Evolutionary conservation across 805 yeast genomes (phyloP).

Genomic region (Candida michaelii): DNA sequence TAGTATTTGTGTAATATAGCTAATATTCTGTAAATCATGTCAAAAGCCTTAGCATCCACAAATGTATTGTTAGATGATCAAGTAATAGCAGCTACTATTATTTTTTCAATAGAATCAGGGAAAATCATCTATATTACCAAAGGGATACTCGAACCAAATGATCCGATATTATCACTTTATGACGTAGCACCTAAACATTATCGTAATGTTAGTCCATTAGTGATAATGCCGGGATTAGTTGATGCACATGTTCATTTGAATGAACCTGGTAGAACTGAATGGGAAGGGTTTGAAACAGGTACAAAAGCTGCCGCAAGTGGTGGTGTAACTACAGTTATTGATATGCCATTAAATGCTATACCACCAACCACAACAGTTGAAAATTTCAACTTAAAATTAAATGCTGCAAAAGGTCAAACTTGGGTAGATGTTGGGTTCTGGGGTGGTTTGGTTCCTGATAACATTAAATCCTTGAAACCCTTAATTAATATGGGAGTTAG

Average conservation of each 20-base stretch:
- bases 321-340: constrained; percentile 93
- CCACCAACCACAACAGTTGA: constrained; percentile 90
- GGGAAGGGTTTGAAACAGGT: constrained; percentile 99
- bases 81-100: constrained; percentile 60
- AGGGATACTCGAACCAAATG: constrained; percentile 33
- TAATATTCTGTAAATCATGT: constrained; percentile 29
- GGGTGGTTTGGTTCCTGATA: constrained; percentile 92
- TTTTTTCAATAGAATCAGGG: constrained; percentile 52
- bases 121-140: constrained; percentile 53
- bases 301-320: constrained; percentile 94
- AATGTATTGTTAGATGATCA: constrained; percentile 52
- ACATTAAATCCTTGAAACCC: constrained; percentile 67
- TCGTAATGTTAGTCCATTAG: constrained; percentile 59
- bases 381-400: constrained; percentile 70
- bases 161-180: constrained; percentile 42
- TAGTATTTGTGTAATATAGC: neutral
- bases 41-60: constrained; percentile 62
- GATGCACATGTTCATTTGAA: constrained; percentile 94
- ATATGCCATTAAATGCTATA: constrained; percentile 94
- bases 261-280: constrained; percentile 97
- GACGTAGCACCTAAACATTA: constrained; percentile 42
- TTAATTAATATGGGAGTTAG: constrained; percentile 83
- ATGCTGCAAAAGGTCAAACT: constrained; percentile 76
- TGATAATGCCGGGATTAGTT: constrained; percentile 84
- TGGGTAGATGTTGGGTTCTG: constrained; percentile 96